These are phyloP conservation scores for Xylaria sp. DNA, from an alignment of 2,329 filamentous ascomycete species.

Conservation along the genomic window DNA sequence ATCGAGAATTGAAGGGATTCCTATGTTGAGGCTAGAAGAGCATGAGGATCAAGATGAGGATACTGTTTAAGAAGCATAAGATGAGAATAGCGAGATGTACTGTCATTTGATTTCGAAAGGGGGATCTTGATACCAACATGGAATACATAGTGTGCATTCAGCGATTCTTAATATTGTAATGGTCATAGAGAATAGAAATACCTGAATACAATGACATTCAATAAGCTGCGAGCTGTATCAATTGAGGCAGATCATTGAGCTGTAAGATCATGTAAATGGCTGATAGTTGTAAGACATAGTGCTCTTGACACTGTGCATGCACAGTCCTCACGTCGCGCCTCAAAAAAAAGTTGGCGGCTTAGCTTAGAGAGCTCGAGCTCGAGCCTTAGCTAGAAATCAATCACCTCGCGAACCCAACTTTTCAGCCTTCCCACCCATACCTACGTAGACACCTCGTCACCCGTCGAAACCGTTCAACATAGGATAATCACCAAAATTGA, in stretches of 20 bases:
- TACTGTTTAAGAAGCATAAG: slow-evolving; percentile 27
- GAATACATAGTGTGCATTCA: not conserved
- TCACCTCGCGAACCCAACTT: slow-evolving; percentile 28
- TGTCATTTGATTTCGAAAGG: not conserved
- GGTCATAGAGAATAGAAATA: not conserved
- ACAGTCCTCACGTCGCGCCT: slow-evolving; percentile 36
- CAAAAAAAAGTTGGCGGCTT: slow-evolving; percentile 40
- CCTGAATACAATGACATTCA: not conserved
- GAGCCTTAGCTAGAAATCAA: slow-evolving; percentile 26
- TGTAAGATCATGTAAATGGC: not conserved
- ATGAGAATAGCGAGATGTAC: not conserved
- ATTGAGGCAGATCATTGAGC: not conserved
- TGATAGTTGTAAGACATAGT: not conserved
- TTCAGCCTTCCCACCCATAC: slow-evolving; percentile 14
- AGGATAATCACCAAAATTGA: not conserved
- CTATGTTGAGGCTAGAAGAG: slow-evolving; percentile 7
- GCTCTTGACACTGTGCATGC: slow-evolving; percentile 21
- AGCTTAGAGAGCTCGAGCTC: slow-evolving; percentile 33
- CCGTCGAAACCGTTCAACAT: slow-evolving; percentile 10
- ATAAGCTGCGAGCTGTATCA: not conserved
- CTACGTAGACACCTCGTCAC: not conserved
- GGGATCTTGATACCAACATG: not conserved
- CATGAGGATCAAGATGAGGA: slow-evolving; percentile 33
- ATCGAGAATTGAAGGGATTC: slow-evolving; percentile 27
- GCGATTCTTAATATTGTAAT: not conserved